These are phyloP conservation scores for Sanghuangporus sanghuang DNA, from an alignment of 1,284 basidiomycete species.

Conservation along the genomic window DNA sequence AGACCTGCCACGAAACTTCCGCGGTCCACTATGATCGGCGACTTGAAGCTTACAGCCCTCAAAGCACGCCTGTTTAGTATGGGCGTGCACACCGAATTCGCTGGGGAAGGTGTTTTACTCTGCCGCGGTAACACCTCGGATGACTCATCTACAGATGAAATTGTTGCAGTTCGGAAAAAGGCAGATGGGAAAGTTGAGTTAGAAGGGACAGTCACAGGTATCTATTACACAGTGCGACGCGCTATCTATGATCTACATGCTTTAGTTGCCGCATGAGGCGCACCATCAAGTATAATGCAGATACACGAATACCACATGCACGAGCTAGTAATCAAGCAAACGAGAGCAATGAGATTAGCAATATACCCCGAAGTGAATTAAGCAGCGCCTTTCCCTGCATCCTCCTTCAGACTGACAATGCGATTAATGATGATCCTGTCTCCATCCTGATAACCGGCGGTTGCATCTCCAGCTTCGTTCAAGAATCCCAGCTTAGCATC, in stretches of 20 bases:
- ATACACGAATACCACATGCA: background rate
- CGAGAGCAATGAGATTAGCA: background rate
- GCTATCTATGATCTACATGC: conserved; percentile 90
- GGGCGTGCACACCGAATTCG: conserved; percentile 84
- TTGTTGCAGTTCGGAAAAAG: conserved; percentile 85
- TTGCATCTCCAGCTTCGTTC: conserved; percentile 44
- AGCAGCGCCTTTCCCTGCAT: conserved; percentile 64
- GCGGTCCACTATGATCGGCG: conserved; percentile 91
- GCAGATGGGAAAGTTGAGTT: conserved; percentile 80
- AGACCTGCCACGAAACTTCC: conserved; percentile 60
- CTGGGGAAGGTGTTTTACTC: conserved; percentile 92
- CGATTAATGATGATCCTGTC: conserved; percentile 87
- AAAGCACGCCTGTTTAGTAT: conserved; percentile 71
- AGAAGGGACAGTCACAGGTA: conserved; percentile 83
- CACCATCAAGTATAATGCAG: background rate
- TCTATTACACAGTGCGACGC: conserved; percentile 82
- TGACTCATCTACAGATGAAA: conserved; percentile 39
- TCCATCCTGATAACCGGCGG: conserved; percentile 48
- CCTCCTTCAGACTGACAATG: conserved; percentile 95
- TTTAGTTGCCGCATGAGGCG: conserved; percentile 61
- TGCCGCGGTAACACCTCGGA: conserved; percentile 68
- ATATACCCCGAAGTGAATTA: background rate
- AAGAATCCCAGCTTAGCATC: conserved; percentile 68
- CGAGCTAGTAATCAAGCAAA: background rate
- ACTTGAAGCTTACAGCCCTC: conserved; percentile 83